Percentiles rank a stretch among this genome's conserved stretches.
phyloP scores from a whole-genome alignment of 2,329 filamentous ascomycete genomes.

The Neonectria neomacrospora region DNA sequence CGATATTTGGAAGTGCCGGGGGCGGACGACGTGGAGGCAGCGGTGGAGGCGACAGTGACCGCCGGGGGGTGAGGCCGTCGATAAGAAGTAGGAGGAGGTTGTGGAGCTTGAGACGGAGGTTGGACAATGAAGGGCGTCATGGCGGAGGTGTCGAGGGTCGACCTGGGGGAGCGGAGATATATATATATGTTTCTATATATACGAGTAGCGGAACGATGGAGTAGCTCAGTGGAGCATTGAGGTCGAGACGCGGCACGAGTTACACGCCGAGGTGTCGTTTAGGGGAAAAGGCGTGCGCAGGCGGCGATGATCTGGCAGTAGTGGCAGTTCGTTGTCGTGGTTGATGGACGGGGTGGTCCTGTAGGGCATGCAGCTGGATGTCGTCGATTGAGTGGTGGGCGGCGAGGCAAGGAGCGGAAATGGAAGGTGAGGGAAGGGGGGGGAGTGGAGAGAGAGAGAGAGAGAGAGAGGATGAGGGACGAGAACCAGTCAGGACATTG shows the following conservation, averaged over 20 bases:
- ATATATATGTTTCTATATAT: conserved; percentile 36
- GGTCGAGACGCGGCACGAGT: conserved; percentile 29
- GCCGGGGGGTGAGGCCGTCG: conserved; percentile 42
- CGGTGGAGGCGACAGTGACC: conserved; percentile 36
- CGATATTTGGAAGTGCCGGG: conserved; percentile 41
- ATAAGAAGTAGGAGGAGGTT: conserved; percentile 29
- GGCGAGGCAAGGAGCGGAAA: conserved; percentile 13
- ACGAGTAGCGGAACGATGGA: conserved; percentile 31
- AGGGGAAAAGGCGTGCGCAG: conserved; percentile 30
- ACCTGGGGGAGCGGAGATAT: conserved; percentile 32
- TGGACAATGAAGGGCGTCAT: conserved; percentile 36
- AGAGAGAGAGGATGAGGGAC: conserved; percentile 18
- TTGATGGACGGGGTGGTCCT: conserved; percentile 18
- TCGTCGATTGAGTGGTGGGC: conserved; percentile 22
- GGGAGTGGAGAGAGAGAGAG: conserved; percentile 13
- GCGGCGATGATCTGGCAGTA: conserved; percentile 36
- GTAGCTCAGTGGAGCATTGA: conserved; percentile 43
- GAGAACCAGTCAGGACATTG: conserved; percentile 32
- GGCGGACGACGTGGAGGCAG: conserved; percentile 41
- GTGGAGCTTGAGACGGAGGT: conserved; percentile 31
- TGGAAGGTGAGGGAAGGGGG: conserved; percentile 13
- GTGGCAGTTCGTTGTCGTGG: conserved; percentile 30
- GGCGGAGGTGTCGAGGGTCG: conserved; percentile 22
- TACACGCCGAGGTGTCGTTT: conserved; percentile 35
- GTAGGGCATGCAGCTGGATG: conserved; percentile 18